Conservation (phyloP, 192 early-diverging fungal species). For the Gaertneriomyces semiglobifer region DNA sequence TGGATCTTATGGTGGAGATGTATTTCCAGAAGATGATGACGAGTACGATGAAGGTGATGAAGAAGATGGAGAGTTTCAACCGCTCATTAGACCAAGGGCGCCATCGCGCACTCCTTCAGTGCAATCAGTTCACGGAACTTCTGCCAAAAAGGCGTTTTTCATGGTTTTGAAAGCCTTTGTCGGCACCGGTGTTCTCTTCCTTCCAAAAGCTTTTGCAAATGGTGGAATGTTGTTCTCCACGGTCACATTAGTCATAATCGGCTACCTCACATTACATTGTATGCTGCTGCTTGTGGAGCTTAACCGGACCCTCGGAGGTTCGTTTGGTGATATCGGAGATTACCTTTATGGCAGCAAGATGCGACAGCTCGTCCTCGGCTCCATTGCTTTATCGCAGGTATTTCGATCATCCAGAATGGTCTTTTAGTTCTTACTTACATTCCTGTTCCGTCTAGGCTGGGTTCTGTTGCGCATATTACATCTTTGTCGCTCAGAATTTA, state of each 20-base stretch:
- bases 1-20: conserved; percentile 92
- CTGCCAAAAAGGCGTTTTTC: conserved; percentile 52
- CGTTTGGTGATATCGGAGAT: conserved; percentile 56
- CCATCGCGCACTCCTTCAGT: conserved; percentile 29
- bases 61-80: conserved; percentile 28
- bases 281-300: conserved; percentile 54
- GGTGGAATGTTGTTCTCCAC: conserved; percentile 52
- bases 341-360: conserved; percentile 47
- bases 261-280: conserved; percentile 48
- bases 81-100: conserved; percentile 23
- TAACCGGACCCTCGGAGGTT: conserved; percentile 45
- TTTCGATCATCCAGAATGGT: no score
- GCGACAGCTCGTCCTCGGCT: conserved; percentile 42
- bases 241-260: conserved; percentile 43
- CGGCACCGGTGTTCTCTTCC: conserved; percentile 58
- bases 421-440: background rate
- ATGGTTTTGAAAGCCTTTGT: conserved; percentile 64
- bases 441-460: conserved; percentile 60
- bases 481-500: conserved; percentile 85
- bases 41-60: conserved; percentile 59
- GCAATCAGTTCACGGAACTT: conserved; percentile 45
- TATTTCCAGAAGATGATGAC: conserved; percentile 58
- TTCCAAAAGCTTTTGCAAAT: conserved; percentile 59
- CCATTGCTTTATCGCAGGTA: conserved; percentile 56
- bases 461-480: conserved; percentile 83